phyloP scores from a whole-genome alignment of 2,329 filamentous ascomycete species.

The Alternaria consortialis region DNA sequence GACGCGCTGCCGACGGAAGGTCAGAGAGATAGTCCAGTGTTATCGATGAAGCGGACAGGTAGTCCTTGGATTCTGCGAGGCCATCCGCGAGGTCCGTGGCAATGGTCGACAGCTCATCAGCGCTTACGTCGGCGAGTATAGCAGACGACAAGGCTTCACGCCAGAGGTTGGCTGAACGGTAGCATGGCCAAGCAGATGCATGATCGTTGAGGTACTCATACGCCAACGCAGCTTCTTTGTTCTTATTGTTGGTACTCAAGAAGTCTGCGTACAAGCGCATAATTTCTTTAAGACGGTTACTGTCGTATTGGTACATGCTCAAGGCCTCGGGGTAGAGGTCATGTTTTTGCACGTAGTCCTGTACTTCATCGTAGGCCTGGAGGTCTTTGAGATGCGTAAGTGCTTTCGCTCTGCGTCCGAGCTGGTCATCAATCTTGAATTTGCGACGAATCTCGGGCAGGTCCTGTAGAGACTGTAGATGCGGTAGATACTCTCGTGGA shows the following conservation, averaged over 20 bases:
- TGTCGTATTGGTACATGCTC: slow-evolving; percentile 83
- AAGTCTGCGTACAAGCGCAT: slow-evolving; percentile 82
- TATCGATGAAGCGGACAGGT: slow-evolving; percentile 78
- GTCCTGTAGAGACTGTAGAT: slow-evolving; percentile 85
- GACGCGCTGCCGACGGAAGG: slow-evolving; percentile 72
- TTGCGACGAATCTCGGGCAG: slow-evolving; percentile 74
- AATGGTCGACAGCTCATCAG: slow-evolving; percentile 70
- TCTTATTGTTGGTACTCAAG: slow-evolving; percentile 76
- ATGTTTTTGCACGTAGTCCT: slow-evolving; percentile 80
- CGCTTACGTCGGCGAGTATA: slow-evolving; percentile 67
- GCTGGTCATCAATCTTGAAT: slow-evolving; percentile 89
- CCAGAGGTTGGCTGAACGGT: slow-evolving; percentile 87
- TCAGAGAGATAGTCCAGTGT: slow-evolving; percentile 82
- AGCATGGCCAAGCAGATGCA: slow-evolving; percentile 78
- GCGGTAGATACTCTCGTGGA: slow-evolving; percentile 92
- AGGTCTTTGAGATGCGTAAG: slow-evolving; percentile 78
- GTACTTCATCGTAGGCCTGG: slow-evolving; percentile 78
- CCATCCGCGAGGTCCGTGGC: slow-evolving; percentile 80
- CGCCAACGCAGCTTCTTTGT: slow-evolving; percentile 86
- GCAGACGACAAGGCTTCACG: slow-evolving; percentile 87
- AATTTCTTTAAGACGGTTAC: slow-evolving; percentile 70
- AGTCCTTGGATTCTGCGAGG: slow-evolving; percentile 85
- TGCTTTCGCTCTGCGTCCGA: slow-evolving; percentile 79
- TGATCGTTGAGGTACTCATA: slow-evolving; percentile 87
- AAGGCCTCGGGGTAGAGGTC: slow-evolving; percentile 80